Evolutionary conservation across 208 protist species (phyloP).

Genomic region (Trypanosoma congolense): DNA sequence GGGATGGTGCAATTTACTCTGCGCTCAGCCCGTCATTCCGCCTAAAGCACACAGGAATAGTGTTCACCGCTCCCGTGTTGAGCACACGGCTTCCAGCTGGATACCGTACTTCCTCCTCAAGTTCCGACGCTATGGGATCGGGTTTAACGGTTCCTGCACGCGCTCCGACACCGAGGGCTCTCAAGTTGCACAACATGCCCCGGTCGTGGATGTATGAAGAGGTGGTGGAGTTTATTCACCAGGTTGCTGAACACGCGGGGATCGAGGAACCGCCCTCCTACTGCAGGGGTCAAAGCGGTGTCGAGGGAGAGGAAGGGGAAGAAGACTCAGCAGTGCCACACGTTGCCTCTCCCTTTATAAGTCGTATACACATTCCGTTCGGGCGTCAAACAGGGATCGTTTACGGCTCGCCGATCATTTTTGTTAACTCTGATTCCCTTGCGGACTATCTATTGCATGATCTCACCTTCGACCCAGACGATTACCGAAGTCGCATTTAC

Average conservation of each 20-base stretch:
- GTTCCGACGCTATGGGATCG: background rate
- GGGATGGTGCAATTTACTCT: no score
- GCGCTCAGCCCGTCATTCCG: no score
- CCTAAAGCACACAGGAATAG: no score
- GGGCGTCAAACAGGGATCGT: slow-evolving; percentile 79
- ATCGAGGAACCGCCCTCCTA: slow-evolving; percentile 30
- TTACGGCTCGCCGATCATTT: slow-evolving; percentile 57
- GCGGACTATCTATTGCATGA: slow-evolving; percentile 45
- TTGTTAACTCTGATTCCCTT: slow-evolving; percentile 50
- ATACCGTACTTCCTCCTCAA: background rate
- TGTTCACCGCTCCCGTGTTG: no score
- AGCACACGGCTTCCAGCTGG: no score
- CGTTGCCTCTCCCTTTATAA: slow-evolving; percentile 57
- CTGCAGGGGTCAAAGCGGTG: slow-evolving; percentile 1
- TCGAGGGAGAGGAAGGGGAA: slow-evolving; percentile 13
- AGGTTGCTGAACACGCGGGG: slow-evolving; percentile 59
- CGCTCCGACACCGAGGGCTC: slow-evolving; percentile 4
- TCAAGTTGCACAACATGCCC: slow-evolving; percentile 72
- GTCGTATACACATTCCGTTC: slow-evolving; percentile 64
- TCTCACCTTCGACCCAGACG: slow-evolving; percentile 58
- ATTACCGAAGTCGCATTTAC: slow-evolving; percentile 74
- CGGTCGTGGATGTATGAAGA: slow-evolving; percentile 82
- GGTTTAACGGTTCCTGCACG: background rate
- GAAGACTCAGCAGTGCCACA: slow-evolving; percentile 35
- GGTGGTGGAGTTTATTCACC: slow-evolving; percentile 74